phyloP scores from a whole-genome alignment of 345 rosid species.

The Toxicodendron radicans region DNA sequence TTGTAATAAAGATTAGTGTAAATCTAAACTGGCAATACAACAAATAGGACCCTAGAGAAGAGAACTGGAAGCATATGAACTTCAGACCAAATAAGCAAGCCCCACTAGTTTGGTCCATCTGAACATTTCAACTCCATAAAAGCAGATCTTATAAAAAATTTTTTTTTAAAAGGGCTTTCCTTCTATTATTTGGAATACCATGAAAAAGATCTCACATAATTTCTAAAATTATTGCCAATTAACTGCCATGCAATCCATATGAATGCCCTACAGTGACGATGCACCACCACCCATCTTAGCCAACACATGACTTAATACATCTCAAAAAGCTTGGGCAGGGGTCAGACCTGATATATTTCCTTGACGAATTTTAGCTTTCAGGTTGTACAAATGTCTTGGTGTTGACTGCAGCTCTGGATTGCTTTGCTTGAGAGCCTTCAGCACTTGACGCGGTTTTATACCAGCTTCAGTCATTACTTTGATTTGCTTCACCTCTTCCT shows the following conservation, averaged over 20 bases:
- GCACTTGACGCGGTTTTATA: constrained; percentile 49
- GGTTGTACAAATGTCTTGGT: constrained; percentile 51
- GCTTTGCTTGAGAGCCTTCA: constrained; percentile 43
- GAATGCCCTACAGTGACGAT: constrained; percentile 2
- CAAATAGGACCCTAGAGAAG: neutral
- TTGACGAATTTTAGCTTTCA: constrained; percentile 51
- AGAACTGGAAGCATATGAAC: neutral
- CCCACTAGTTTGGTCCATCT: neutral
- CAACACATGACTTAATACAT: neutral
- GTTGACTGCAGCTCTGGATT: constrained; percentile 50
- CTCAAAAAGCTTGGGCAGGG: neutral
- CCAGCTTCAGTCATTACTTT: constrained; percentile 49
- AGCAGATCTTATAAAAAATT: neutral
- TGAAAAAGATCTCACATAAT: neutral
- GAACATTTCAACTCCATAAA: constrained; percentile 4
- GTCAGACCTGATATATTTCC: constrained; percentile 39
- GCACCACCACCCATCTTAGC: constrained; percentile 4
- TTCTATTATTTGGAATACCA: neutral
- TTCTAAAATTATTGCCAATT: constrained; percentile 9
- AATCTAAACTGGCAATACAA: neutral
- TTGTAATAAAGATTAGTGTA: neutral
- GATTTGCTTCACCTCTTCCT: constrained; percentile 48
- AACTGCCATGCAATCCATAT: constrained; percentile 6
- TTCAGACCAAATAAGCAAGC: constrained; percentile 3
- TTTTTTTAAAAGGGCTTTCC: neutral